Percentiles rank a stretch among this genome's conserved stretches.
These are phyloP conservation scores for Claviceps humidiphila DNA, from an alignment of 2,329 filamentous ascomycete species.

Conservation along the genomic window DNA sequence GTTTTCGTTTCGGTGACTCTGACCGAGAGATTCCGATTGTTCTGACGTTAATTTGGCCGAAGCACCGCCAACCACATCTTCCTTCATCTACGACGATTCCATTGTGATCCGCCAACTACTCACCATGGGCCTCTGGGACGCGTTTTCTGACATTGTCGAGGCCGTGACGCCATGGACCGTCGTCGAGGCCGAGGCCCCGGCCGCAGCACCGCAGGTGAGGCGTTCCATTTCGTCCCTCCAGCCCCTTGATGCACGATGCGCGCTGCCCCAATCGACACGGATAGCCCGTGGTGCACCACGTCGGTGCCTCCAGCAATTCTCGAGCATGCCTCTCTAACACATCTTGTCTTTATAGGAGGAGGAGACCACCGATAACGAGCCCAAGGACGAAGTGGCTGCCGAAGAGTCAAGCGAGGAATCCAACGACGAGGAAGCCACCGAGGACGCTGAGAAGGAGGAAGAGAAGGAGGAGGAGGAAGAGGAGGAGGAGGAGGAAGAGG, in stretches of 20 bases:
- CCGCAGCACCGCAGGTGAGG: conserved; percentile 48
- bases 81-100: conserved; percentile 21
- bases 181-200: conserved; percentile 53
- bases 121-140: conserved; percentile 56
- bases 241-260: not conserved
- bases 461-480: conserved; percentile 41
- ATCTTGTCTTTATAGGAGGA: conserved; percentile 18
- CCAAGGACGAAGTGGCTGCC: conserved; percentile 29
- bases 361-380: conserved; percentile 34
- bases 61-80: conserved; percentile 16
- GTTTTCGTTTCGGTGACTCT: conserved; percentile 26
- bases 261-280: not conserved
- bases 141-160: conserved; percentile 50
- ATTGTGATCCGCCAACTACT: conserved; percentile 25
- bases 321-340: not conserved
- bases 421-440: conserved; percentile 22
- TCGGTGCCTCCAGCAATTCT: not conserved
- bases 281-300: not conserved
- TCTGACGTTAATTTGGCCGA: conserved; percentile 21
- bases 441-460: conserved; percentile 33
- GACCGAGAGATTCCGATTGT: conserved; percentile 27
- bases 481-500: conserved; percentile 55
- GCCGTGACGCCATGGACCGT: conserved; percentile 52
- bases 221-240: not conserved
- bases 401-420: conserved; percentile 13